Evolutionary conservation across 495 filamentous ascomycete species (phyloP).

Genomic region (Peziza echinospora): DNA sequence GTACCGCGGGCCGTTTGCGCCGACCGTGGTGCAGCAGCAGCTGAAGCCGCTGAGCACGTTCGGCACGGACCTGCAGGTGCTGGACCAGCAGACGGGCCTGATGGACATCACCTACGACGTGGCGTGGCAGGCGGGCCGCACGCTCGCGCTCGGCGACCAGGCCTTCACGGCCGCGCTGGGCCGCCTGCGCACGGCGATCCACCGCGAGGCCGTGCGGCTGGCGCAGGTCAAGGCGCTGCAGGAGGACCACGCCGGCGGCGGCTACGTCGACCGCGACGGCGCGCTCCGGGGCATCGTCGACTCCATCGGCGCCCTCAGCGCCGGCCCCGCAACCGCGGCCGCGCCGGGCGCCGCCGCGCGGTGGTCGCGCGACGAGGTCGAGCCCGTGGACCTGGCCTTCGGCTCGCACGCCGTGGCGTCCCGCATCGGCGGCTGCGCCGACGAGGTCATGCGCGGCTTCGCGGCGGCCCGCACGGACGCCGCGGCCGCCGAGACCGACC

Average conservation of each 20-base stretch:
- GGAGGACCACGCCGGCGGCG: not conserved
- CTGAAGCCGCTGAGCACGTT: not conserved
- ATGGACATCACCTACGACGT: constrained; percentile 29
- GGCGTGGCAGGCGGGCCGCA: constrained; percentile 28
- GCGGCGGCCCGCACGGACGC: no score
- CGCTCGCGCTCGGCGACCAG: constrained; percentile 7
- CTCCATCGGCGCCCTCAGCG: not conserved
- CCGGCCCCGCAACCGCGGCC: not conserved
- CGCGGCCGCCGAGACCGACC: not conserved
- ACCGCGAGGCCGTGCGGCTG: not conserved
- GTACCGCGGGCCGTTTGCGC: constrained; percentile 24
- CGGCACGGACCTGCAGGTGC: constrained; percentile 22
- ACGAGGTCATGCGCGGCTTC: not conserved
- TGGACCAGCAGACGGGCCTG: constrained; percentile 24
- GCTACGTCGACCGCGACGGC: not conserved
- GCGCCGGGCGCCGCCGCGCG: not conserved
- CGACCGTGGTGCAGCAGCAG: constrained; percentile 6
- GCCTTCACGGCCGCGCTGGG: constrained; percentile 7
- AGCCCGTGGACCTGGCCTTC: constrained; percentile 2
- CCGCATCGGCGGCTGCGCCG: not conserved
- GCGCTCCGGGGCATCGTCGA: not conserved
- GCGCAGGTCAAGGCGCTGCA: constrained; percentile 1
- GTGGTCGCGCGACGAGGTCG: constrained; percentile 1
- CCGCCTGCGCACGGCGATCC: not conserved
- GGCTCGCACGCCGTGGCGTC: constrained; percentile 1